phyloP scores from a whole-genome alignment of 176 grass and related monocot genomes.

The Zoysia japonica region DNA sequence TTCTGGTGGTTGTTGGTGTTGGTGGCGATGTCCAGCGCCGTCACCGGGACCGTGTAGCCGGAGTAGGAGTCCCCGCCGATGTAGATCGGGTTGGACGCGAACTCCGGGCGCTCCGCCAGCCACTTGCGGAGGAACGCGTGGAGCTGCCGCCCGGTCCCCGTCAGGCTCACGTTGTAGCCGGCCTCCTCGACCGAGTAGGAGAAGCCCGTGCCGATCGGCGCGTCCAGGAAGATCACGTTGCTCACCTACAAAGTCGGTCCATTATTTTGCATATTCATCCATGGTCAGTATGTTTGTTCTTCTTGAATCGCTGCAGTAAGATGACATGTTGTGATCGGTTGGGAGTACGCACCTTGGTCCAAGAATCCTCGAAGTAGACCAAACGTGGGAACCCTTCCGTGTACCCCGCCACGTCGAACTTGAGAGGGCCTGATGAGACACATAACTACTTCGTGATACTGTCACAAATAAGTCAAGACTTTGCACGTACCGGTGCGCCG shows the following conservation, averaged over 20 bases:
- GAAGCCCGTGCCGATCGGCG: constrained; percentile 73
- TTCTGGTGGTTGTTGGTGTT: not conserved
- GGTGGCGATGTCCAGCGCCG: constrained; percentile 51
- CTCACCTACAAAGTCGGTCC: constrained; percentile 27
- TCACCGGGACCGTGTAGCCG: constrained; percentile 64
- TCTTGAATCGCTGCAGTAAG: too few species aligned
- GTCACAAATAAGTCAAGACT: too few species aligned
- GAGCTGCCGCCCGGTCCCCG: constrained; percentile 44
- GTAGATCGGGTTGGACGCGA: constrained; percentile 66
- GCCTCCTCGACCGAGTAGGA: constrained; percentile 50
- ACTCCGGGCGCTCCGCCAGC: constrained; percentile 59
- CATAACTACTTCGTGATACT: too few species aligned
- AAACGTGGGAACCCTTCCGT: constrained; percentile 56
- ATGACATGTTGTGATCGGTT: too few species aligned
- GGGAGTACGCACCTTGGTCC: constrained; percentile 52
- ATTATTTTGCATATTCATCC: too few species aligned
- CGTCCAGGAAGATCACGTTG: constrained; percentile 81
- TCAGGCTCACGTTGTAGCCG: constrained; percentile 49
- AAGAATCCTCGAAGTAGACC: constrained; percentile 56
- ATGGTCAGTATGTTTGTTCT: too few species aligned
- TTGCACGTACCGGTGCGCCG: too few species aligned
- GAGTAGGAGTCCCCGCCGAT: constrained; percentile 88
- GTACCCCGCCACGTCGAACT: constrained; percentile 67
- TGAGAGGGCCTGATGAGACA: constrained; percentile 47
- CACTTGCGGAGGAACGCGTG: constrained; percentile 60